Evolutionary conservation across 352 stramenopile species (phyloP).

Genomic region (Phytophthora constricta): DNA sequence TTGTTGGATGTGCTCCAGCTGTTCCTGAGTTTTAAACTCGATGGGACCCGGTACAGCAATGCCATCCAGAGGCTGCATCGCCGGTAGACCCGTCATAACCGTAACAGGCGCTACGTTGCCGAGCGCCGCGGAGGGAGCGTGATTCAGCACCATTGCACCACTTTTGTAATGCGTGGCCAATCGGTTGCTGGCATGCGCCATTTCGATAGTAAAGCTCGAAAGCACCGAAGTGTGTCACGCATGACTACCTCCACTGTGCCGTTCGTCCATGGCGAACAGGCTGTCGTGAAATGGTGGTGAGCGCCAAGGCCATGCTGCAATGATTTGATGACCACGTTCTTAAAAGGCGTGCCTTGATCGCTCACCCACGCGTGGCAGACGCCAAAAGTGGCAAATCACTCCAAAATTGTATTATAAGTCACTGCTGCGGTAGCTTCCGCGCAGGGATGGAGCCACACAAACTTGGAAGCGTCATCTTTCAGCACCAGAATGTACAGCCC

Average conservation of each 20-base stretch:
- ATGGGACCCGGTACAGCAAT: not conserved
- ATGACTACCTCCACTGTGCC: not conserved
- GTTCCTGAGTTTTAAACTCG: not conserved
- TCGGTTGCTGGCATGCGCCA: not conserved
- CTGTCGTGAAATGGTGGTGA: conserved; percentile 5
- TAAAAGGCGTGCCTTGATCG: conserved; percentile 6
- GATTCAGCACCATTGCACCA: conserved; percentile 1
- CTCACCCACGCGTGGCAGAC: not conserved
- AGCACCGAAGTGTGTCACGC: not conserved
- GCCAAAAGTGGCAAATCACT: conserved; percentile 1
- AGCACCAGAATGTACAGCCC: conserved; percentile 5
- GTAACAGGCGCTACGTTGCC: not conserved
- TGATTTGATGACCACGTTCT: conserved; percentile 4
- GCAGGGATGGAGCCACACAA: not conserved
- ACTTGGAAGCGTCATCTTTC: conserved; percentile 7
- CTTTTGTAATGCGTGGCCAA: not conserved
- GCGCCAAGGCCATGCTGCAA: conserved; percentile 2
- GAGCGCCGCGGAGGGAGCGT: not conserved
- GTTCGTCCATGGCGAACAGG: not conserved
- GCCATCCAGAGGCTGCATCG: not conserved
- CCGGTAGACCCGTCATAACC: not conserved
- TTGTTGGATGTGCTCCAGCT: not conserved
- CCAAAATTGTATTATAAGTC: no score
- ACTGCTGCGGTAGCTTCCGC: not conserved
- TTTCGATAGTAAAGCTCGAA: not conserved